Conservation (phyloP, 2,329 filamentous ascomycete species). For the Penicillium digitatum region DNA sequence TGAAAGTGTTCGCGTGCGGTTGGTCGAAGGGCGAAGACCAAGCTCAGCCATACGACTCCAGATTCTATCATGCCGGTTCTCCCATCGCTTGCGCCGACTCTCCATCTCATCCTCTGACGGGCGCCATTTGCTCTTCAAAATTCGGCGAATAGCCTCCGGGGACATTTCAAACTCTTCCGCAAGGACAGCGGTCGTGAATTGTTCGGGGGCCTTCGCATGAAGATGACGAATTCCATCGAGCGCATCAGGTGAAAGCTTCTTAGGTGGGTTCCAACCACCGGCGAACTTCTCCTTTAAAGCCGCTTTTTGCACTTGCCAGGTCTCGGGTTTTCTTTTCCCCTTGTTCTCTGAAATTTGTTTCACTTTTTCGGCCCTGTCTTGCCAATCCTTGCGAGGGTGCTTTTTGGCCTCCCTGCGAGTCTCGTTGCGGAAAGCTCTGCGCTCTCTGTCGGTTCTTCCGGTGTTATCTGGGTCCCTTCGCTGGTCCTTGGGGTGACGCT, state of each 20-base stretch:
- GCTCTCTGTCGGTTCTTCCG: slow-evolving; percentile 6
- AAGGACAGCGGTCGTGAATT: slow-evolving; percentile 70
- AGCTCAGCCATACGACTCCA: slow-evolving; percentile 46
- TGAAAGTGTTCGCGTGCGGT: slow-evolving; percentile 28
- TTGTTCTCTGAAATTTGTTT: slow-evolving; percentile 19
- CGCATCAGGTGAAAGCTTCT: slow-evolving; percentile 86
- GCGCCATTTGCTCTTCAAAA: slow-evolving; percentile 60
- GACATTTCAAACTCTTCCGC: slow-evolving; percentile 80
- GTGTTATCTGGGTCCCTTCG: not conserved
- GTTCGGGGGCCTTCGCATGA: slow-evolving; percentile 69
- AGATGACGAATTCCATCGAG: slow-evolving; percentile 84
- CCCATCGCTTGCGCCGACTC: slow-evolving; percentile 43
- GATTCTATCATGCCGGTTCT: slow-evolving; percentile 44
- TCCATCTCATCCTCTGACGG: slow-evolving; percentile 39
- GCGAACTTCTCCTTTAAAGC: slow-evolving; percentile 74
- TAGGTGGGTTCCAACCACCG: slow-evolving; percentile 72
- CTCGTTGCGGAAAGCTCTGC: slow-evolving; percentile 8
- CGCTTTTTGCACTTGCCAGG: slow-evolving; percentile 73
- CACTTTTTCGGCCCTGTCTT: slow-evolving; percentile 10
- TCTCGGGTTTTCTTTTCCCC: slow-evolving; percentile 41
- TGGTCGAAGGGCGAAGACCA: slow-evolving; percentile 56
- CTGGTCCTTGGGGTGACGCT: not conserved
- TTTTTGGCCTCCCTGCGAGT: slow-evolving; percentile 4
- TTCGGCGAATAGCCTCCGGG: slow-evolving; percentile 78
- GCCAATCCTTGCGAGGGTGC: not conserved